Base-by-base conservation (phyloP, 345 rosid species). In the Gossypium stocksii region DNA sequence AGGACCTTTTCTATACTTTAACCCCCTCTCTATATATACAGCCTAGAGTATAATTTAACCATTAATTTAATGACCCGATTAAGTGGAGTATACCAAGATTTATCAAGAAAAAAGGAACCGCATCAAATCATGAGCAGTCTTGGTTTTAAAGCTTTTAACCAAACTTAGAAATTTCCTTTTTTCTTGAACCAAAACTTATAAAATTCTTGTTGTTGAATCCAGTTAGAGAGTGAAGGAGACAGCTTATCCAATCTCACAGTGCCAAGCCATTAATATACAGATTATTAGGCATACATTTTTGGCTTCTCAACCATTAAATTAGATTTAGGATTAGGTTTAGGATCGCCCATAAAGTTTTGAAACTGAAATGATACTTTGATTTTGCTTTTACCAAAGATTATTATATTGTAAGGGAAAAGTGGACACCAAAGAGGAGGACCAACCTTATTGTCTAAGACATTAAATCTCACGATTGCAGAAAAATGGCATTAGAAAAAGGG, bases 151-250 rank as follows among this genome's bases (percentile, higher is more conserved):
- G 73, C 67, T 61, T 54, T 73, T 29, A 80, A 58, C 83, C 67
- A 60, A 66, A 72, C 74, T 22, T 69, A 41, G 65, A 43, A 58
- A 65, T 46, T 7, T 41, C 71, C 71, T 29, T 34, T 29, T 29
- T 29, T 34, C 38, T 34, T 34, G 38, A 80, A 58, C 83, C 63
- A 66, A 66, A 6, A 72, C 72, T 22, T 65, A 46, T 56, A 49
- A 59, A 69, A 53, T 4, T 41, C 71, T 70, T 73, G 29, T 9
- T 49, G 66, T 75, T 70, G 19, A 77, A 71, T 58, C 72, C 70
- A 74, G 71, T n/a, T 76, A 19, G 60, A 68, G 63, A 8, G 5
- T 58, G 82, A 76, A 52, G 56, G 11, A 3, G 85, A 82, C 81
- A 67, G 9, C 79, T 77, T 66, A 80, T 43, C 87, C 62, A 77